A percentile compares a stretch with the other conserved stretches of the same genome.
These are phyloP conservation scores for Bruguiera gymnorhiza DNA, from an alignment of 345 rosid genomes.

Conservation along the genomic window DNA sequence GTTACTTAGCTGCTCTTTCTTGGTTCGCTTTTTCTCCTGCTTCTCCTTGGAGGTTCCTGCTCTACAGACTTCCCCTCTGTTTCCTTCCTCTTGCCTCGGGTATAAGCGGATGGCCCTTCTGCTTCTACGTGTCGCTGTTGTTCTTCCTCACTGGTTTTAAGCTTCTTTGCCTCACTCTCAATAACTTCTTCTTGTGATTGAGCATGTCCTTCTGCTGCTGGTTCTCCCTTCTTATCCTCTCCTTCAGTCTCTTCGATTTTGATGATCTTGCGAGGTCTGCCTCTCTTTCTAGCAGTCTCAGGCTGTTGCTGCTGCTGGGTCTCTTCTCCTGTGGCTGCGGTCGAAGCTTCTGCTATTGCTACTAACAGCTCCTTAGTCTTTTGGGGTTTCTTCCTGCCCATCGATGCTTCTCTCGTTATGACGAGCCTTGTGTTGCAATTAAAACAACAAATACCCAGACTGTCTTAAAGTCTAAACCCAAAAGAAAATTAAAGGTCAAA, in stretches of 20 bases:
- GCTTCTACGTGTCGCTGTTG: not conserved
- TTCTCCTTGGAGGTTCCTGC: slow-evolving; percentile 40
- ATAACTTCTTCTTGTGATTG: slow-evolving; percentile 6
- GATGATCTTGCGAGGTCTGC: slow-evolving; percentile 74
- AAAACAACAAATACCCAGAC: not conserved
- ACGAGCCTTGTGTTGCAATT: not conserved
- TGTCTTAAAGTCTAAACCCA: not conserved
- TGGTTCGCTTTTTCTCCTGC: slow-evolving; percentile 77
- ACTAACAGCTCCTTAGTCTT: slow-evolving; percentile 69
- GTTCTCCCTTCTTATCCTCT: slow-evolving; percentile 25
- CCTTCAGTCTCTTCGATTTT: slow-evolving; percentile 22
- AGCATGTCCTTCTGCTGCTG: not conserved
- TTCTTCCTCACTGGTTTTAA: slow-evolving; percentile 23
- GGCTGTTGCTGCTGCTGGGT: slow-evolving; percentile 24
- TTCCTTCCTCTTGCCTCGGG: slow-evolving; percentile 21
- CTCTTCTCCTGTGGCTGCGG: slow-evolving; percentile 37
- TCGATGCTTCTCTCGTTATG: slow-evolving; percentile 17
- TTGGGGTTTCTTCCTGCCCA: slow-evolving; percentile 76
- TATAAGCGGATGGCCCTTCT: slow-evolving; percentile 20
- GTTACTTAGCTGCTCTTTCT: slow-evolving; percentile 68
- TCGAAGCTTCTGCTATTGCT: slow-evolving; percentile 58
- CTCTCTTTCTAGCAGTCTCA: slow-evolving; percentile 63
- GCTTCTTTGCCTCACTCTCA: slow-evolving; percentile 34
- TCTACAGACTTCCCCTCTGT: slow-evolving; percentile 5
- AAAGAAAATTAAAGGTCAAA: slow-evolving; percentile 1